Evolutionary conservation across 2,329 filamentous ascomycete species (phyloP), one percentile per base, ranked within the genome.

Genomic region (Colletotrichum magnum): DNA sequence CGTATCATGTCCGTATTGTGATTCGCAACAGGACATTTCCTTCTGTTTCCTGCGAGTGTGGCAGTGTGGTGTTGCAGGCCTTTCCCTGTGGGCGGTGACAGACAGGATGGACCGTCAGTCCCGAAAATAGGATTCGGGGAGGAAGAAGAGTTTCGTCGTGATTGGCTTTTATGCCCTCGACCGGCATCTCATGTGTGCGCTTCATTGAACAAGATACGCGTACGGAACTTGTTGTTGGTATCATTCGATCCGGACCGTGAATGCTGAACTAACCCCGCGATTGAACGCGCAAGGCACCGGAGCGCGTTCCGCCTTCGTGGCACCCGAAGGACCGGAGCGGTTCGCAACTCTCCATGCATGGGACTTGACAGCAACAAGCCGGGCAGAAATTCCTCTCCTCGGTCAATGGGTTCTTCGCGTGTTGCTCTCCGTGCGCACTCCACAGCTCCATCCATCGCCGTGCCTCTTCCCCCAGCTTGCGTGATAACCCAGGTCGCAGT

Each of bases 281-380:
- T 59, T 48, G 26, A 39, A 28, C 43, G 43, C 43, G 57, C 26
- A 48, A 48, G n/a, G 21, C 57, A 50, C 26, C 57, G 57, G 57
- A 50, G 57, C 15, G 16, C 45, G 28, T 50, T 59, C 57, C 57
- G 57, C 45, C 43, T 28, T 26, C 24, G 43, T 39, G 41, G 41
- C n/a, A 26, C n/a, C 13, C n/a, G 28, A 58, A 12, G 16, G 12
- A 15, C 32, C 26, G n/a, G 43, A 50, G 24, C 41, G 13, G 56
- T 16, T 24, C 56, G 39, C 32, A 10, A 36, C 32, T 36, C 32
- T 10, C 32, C 32, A 3, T 7, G 32, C 32, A 36, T 10, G 32
- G 32, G 32, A 24, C 32, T 36, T 36, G 32, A 36, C 32, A 36
- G 32, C 32, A 36, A 36, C 32, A 36, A 10, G 32, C 32, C 10